phyloP scores from a whole-genome alignment of 192 early-diverging fungal genomes.

The Glomus cerebriforme region DNA sequence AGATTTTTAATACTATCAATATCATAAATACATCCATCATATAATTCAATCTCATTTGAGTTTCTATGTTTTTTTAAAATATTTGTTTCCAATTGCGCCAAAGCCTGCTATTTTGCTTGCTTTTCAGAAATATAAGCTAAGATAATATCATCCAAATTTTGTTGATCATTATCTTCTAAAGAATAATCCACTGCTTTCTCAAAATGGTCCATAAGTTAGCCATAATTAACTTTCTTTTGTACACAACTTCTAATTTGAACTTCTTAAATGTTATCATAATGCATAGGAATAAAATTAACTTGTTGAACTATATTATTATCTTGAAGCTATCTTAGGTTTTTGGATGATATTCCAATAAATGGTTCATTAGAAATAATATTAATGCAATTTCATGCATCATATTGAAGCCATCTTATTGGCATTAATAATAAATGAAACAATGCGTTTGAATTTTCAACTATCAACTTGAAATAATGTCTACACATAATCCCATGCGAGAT shows the following conservation, averaged over 20 bases:
- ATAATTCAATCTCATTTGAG: neutral
- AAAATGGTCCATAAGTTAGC: neutral
- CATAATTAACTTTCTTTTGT: neutral
- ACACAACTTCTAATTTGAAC: neutral
- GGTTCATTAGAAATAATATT: neutral
- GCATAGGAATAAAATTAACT: neutral
- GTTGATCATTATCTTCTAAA: neutral
- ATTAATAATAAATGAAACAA: neutral
- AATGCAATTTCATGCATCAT: neutral
- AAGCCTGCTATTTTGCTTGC: neutral
- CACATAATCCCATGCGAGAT: neutral
- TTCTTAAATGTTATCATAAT: conserved; percentile 10
- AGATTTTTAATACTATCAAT: neutral
- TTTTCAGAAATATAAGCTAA: conserved; percentile 8
- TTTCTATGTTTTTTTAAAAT: neutral
- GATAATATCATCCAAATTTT: neutral
- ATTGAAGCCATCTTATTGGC: neutral
- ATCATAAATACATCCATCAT: neutral
- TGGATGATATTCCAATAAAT: conserved; percentile 4
- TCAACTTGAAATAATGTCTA: neutral
- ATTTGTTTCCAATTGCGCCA: too few relatives aligned
- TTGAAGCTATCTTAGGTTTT: neutral
- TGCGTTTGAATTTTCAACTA: neutral
- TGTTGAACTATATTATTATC: neutral
- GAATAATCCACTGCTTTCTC: neutral